Percentiles rank a stretch among this genome's conserved stretches.
phyloP scores from a whole-genome alignment of 108 stramenopile species.

The Thalassiosira profunda region DNA sequence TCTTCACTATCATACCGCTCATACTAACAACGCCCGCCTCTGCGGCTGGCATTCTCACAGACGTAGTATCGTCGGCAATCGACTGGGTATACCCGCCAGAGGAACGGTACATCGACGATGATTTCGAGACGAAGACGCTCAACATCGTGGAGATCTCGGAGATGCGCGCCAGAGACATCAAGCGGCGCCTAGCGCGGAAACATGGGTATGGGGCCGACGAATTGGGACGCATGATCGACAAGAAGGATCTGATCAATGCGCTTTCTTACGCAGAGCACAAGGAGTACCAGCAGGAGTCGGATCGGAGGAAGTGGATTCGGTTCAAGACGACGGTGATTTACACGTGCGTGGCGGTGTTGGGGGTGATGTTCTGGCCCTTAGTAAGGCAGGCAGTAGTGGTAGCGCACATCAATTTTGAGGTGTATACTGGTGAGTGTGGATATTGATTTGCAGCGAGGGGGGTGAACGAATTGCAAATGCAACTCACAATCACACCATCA shows the following conservation, averaged over 20 bases:
- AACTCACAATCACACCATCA: not conserved
- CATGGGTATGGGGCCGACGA: constrained; percentile 85
- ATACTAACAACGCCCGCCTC: no score
- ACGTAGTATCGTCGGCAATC: constrained; percentile 4
- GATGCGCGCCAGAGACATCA: constrained; percentile 85
- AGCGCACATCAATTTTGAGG: constrained; percentile 77
- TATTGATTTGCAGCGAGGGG: not conserved
- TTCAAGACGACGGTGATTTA: constrained; percentile 52
- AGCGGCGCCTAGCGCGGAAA: constrained; percentile 70
- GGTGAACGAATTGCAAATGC: not conserved
- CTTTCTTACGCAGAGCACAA: constrained; percentile 87
- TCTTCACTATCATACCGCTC: no score
- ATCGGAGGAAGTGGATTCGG: constrained; percentile 54
- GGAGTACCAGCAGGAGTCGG: constrained; percentile 49
- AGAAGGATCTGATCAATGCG: constrained; percentile 86
- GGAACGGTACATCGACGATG: constrained; percentile 28
- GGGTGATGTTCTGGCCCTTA: constrained; percentile 78
- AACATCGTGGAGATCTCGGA: constrained; percentile 72
- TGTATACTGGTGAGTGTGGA: constrained; percentile 64
- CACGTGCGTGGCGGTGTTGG: constrained; percentile 54
- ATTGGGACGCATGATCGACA: constrained; percentile 85
- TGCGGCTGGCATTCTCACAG: constrained; percentile 26
- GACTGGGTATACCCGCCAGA: constrained; percentile 32
- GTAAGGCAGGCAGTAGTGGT: constrained; percentile 65
- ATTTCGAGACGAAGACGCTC: constrained; percentile 48